Percentiles rank a stretch among this genome's conserved stretches.
These are phyloP conservation scores for Clathrus columnatus DNA, from an alignment of 768 basidiomycete species.

Conservation along the genomic window DNA sequence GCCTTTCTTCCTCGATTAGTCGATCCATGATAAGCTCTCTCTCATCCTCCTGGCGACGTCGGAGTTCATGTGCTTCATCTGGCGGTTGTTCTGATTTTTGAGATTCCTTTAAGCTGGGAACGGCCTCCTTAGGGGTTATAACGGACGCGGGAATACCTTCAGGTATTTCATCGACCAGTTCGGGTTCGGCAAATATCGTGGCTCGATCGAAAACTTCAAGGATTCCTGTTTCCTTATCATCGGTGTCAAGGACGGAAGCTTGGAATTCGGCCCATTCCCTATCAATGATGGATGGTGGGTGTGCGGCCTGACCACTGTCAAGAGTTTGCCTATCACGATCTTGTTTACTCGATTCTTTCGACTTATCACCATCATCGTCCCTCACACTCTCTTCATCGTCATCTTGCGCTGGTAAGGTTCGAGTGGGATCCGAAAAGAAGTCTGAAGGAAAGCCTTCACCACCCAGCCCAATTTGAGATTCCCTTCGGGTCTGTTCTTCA, in stretches of 20 bases:
- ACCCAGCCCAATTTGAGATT: constrained; percentile 14
- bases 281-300: constrained; percentile 35
- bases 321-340: constrained; percentile 9
- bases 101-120: constrained; percentile 17
- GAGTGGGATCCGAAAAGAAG: constrained; percentile 76
- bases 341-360: neutral
- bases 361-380: constrained; percentile 24
- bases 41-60: constrained; percentile 58
- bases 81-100: constrained; percentile 23
- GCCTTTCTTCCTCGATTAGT: constrained; percentile 72
- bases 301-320: constrained; percentile 10
- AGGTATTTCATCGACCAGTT: constrained; percentile 36
- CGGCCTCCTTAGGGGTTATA: constrained; percentile 17
- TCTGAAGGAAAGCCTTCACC: constrained; percentile 44
- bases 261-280: constrained; percentile 70
- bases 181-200: constrained; percentile 63
- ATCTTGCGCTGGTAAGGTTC: constrained; percentile 30
- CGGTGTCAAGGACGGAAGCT: constrained; percentile 41
- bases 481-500: constrained; percentile 20
- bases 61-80: constrained; percentile 39
- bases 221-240: constrained; percentile 15
- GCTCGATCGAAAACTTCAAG: constrained; percentile 56
- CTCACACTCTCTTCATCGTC: constrained; percentile 37
- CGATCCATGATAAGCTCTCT: constrained; percentile 81
- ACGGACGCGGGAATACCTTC: constrained; percentile 38